Percentiles rank a stretch among this genome's conserved stretches.
phyloP scores from a whole-genome alignment of 805 yeast species.

The Wickerhamomyces chambardii region DNA sequence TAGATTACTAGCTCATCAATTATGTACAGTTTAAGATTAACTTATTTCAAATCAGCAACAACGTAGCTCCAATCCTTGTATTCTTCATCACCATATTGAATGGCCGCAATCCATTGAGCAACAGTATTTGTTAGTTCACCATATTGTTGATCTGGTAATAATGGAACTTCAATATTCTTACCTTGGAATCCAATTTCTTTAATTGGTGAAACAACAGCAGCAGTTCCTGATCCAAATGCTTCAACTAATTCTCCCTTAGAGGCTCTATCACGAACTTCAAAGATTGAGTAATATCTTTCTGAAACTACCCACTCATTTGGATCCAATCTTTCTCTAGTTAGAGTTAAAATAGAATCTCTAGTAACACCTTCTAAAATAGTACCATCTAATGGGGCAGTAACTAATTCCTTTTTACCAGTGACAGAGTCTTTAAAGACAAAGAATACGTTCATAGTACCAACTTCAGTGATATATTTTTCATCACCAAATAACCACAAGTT shows the following conservation, averaged over 20 bases:
- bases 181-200: constrained; percentile 79
- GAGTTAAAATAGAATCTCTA: constrained; percentile 74
- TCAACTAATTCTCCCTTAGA: constrained; percentile 78
- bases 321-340: constrained; percentile 71
- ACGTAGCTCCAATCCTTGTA: constrained; percentile 43
- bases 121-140: constrained; percentile 74
- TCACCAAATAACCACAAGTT: constrained; percentile 95
- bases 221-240: constrained; percentile 97
- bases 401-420: constrained; percentile 83
- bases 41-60: constrained; percentile 23
- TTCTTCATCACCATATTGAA: constrained; percentile 82
- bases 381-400: constrained; percentile 95
- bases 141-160: constrained; percentile 67
- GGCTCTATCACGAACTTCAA: constrained; percentile 73
- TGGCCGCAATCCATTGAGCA: constrained; percentile 77
- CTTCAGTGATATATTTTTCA: constrained; percentile 84
- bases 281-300: constrained; percentile 79
- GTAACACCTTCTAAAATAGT: constrained; percentile 96
- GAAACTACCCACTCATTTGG: constrained; percentile 70
- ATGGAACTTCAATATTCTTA: constrained; percentile 66
- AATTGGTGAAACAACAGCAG: constrained; percentile 94
- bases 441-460: constrained; percentile 96
- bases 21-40: too few relatives aligned
- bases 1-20: too few relatives aligned
- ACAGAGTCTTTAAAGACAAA: constrained; percentile 69